Conservation (phyloP, 768 basidiomycete genomes). For the Calocybe gangraenosa region DNA sequence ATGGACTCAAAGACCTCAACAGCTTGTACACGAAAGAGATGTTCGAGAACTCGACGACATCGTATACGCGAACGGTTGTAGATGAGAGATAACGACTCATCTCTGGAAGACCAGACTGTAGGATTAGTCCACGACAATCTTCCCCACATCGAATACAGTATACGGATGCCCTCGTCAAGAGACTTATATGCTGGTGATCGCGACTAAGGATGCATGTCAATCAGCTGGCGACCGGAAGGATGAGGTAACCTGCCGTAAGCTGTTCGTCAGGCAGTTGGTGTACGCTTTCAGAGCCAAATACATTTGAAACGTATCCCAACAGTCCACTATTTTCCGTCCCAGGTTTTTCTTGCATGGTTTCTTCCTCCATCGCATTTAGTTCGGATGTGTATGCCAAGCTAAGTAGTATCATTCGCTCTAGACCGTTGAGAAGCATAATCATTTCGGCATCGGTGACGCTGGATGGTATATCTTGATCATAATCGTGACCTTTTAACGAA, state of each 20-base stretch:
- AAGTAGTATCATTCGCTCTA: constrained; percentile 79
- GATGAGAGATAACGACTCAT: constrained; percentile 66
- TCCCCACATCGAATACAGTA: constrained; percentile 74
- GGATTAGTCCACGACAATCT: constrained; percentile 48
- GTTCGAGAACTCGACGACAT: constrained; percentile 77
- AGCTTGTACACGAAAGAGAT: constrained; percentile 77
- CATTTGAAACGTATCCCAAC: constrained; percentile 87
- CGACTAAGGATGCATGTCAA: constrained; percentile 36
- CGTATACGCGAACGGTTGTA: constrained; percentile 64
- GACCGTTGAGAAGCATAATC: constrained; percentile 75
- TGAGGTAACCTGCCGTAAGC: constrained; percentile 42
- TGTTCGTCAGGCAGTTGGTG: constrained; percentile 47
- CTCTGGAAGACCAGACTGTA: constrained; percentile 44
- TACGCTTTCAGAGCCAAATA: constrained; percentile 74
- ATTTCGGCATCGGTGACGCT: constrained; percentile 76
- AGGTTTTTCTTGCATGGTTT: constrained; percentile 49
- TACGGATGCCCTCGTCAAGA: constrained; percentile 77
- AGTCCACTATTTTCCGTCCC: constrained; percentile 60
- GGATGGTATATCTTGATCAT: constrained; percentile 38
- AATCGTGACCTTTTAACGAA: constrained; percentile 30
- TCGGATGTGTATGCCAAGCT: constrained; percentile 61
- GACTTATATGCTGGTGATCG: constrained; percentile 74
- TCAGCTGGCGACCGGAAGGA: constrained; percentile 2
- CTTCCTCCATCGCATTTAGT: constrained; percentile 49
- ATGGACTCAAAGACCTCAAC: constrained; percentile 81